Percentiles rank a stretch among this genome's conserved stretches.
Evolutionary conservation across 1,139 yeast species (phyloP).

Genomic region (Yamadazyma conglobata): DNA sequence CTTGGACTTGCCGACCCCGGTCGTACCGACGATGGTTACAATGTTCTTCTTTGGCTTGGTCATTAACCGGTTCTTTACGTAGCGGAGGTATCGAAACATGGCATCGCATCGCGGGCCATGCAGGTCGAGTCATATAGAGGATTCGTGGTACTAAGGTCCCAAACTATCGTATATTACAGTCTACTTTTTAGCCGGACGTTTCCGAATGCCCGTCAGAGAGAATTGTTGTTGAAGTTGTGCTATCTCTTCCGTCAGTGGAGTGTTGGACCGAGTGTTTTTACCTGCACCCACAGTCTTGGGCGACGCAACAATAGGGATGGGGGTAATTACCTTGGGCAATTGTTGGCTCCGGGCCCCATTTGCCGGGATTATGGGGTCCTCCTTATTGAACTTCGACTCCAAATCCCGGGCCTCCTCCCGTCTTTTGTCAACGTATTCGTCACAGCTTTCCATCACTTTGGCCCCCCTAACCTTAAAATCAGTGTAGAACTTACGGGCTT

Average conservation of each 20-base stretch:
- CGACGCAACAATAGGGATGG: constrained; percentile 16
- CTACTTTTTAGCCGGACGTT: too few relatives aligned
- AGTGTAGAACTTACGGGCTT: constrained; percentile 69
- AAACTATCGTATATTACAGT: too few relatives aligned
- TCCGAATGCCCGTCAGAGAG: constrained; percentile 8
- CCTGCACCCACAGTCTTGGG: too few relatives aligned
- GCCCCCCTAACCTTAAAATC: constrained; percentile 54
- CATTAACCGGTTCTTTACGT: constrained; percentile 22
- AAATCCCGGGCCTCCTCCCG: constrained; percentile 53
- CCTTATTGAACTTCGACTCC: constrained; percentile 25
- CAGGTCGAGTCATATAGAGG: not conserved
- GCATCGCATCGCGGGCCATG: constrained; percentile 3
- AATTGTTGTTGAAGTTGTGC: constrained; percentile 13
- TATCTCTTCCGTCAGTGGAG: constrained; percentile 14
- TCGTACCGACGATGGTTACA: constrained; percentile 85
- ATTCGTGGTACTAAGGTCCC: too few relatives aligned
- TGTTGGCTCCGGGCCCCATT: too few relatives aligned
- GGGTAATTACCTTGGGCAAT: constrained; percentile 14
- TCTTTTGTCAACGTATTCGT: constrained; percentile 50
- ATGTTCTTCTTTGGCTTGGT: constrained; percentile 36
- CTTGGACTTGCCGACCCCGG: constrained; percentile 97
- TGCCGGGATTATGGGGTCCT: too few relatives aligned
- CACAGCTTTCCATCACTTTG: constrained; percentile 48
- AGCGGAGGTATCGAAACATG: constrained; percentile 18
- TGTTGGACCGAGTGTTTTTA: constrained; percentile 4